Percentiles rank a stretch among this genome's conserved stretches.
Conservation (phyloP, 2,329 filamentous ascomycete species). For the Colletotrichum musicola region DNA sequence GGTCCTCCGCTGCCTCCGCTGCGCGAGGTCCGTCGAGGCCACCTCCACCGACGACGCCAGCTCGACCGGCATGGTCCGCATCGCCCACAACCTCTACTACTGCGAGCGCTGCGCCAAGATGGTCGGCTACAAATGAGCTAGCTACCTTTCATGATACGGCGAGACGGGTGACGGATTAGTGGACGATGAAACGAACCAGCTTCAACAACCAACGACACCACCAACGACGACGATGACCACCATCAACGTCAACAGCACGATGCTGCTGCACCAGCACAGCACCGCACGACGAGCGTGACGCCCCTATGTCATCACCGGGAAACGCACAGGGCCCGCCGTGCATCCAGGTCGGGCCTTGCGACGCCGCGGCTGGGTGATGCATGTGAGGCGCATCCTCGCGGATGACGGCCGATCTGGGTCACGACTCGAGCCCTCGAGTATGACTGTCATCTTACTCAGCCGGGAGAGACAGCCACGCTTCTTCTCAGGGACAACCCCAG, state of each 20-base stretch:
- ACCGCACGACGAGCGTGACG: neutral
- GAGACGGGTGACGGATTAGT: conserved; percentile 13
- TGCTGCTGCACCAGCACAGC: neutral
- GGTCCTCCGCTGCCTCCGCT: conserved; percentile 73
- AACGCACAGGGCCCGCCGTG: too few relatives aligned
- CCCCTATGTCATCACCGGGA: neutral
- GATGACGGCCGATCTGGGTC: neutral
- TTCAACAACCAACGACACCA: neutral
- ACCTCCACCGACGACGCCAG: conserved; percentile 71
- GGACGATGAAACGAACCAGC: neutral
- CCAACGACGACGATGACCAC: neutral
- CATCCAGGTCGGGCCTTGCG: neutral
- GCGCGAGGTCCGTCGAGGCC: conserved; percentile 70
- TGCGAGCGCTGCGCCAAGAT: conserved; percentile 73
- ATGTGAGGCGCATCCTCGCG: neutral
- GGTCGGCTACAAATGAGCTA: conserved; percentile 72
- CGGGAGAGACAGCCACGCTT: neutral
- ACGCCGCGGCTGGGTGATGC: neutral
- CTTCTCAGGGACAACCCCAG: conserved; percentile 1
- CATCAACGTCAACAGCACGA: neutral
- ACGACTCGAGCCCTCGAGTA: conserved; percentile 2
- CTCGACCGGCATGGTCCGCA: conserved; percentile 72
- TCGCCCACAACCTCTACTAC: conserved; percentile 76
- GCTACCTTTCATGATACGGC: neutral
- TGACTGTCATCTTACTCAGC: conserved; percentile 16